Evolutionary conservation across 305 asterid species (phyloP).

Genomic region (Fraxinus floribunda): DNA sequence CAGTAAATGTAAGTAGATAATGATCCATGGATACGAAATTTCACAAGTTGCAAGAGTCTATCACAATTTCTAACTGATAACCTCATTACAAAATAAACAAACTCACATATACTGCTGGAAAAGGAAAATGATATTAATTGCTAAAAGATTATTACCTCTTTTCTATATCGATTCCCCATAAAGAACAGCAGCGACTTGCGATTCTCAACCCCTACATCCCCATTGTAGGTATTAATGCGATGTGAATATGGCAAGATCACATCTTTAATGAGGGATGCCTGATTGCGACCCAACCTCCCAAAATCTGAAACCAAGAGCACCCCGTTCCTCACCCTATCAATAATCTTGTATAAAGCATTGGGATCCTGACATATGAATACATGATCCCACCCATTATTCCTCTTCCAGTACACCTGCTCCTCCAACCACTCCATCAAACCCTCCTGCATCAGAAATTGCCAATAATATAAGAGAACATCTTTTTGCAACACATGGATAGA

Average conservation of each 20-base stretch:
- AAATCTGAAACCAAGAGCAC: conserved; percentile 92
- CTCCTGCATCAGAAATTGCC: conserved; percentile 54
- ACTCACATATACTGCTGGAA: neutral
- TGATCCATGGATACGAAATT: neutral
- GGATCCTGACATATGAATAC: conserved; percentile 97
- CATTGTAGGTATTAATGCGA: conserved; percentile 78
- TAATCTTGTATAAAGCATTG: conserved; percentile 83
- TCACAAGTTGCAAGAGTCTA: neutral
- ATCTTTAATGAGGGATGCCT: conserved; percentile 94
- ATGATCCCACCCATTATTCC: conserved; percentile 98
- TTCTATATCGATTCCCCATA: conserved; percentile 90
- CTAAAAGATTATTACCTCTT: conserved; percentile 60
- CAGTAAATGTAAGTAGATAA: neutral
- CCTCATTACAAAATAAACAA: neutral
- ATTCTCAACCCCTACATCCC: conserved; percentile 64
- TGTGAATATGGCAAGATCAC: conserved; percentile 86
- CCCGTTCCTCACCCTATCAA: conserved; percentile 83
- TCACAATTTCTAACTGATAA: neutral
- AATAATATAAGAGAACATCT: conserved; percentile 8
- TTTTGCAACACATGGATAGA: neutral
- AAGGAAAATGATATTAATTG: neutral
- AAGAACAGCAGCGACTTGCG: conserved; percentile 77
- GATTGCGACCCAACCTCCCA: conserved; percentile 77
- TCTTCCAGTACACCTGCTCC: conserved; percentile 78
- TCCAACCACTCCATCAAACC: conserved; percentile 87